Conservation (phyloP, 257 asterid species). For the Gynochthodes officinalis region DNA sequence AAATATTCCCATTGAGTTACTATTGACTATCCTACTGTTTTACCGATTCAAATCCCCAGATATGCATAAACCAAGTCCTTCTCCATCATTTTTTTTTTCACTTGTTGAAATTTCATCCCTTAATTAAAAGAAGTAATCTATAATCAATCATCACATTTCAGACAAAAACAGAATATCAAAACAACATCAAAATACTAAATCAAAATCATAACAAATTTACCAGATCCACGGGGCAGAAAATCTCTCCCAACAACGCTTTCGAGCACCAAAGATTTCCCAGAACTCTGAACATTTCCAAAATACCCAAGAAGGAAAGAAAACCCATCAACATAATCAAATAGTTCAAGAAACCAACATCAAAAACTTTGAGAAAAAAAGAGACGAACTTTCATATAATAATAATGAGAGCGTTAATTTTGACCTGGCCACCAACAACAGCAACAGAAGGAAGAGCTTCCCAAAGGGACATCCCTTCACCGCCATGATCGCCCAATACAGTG, state of each 20-base stretch:
- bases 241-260: slow-evolving; percentile 98
- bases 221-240: slow-evolving; percentile 98
- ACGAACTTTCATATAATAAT: not conserved
- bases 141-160: not conserved
- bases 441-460: slow-evolving; percentile 99
- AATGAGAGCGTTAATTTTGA: slow-evolving; percentile 8
- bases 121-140: not conserved
- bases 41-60: not conserved
- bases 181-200: not conserved
- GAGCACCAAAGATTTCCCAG: slow-evolving; percentile 94
- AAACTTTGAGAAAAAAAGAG: not conserved
- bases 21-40: not conserved
- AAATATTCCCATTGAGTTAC: not conserved
- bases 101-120: not conserved
- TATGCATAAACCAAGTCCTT: not conserved
- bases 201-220: slow-evolving; percentile 29
- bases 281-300: slow-evolving; percentile 48
- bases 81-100: not conserved
- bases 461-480: slow-evolving; percentile 95
- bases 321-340: not conserved
- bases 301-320: slow-evolving; percentile 1
- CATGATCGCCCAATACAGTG: slow-evolving; percentile 98
- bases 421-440: slow-evolving; percentile 99
- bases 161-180: not conserved
- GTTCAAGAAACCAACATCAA: not conserved